Evolutionary conservation across 2,329 filamentous ascomycete genomes (phyloP), one percentile per base, ranked within the genome.

Genomic region (Ilyonectria destructans): DNA sequence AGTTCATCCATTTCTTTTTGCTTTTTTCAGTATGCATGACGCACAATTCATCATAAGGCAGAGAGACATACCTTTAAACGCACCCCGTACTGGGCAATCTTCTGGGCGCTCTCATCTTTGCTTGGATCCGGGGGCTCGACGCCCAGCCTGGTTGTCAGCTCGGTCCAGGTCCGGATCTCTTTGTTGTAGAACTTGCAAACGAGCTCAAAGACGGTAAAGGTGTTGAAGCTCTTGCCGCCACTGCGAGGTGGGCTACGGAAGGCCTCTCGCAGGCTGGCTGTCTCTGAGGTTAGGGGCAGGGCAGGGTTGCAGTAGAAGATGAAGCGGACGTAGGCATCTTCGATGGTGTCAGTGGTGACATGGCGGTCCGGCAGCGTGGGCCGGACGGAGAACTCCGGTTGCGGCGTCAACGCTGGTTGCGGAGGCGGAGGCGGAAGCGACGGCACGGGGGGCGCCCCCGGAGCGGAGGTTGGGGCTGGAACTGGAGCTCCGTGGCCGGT

Each of bases 31-130:
- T 33, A 49, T 60, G n/a, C 40, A 26, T 59, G 51, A 23, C 51
- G 15, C 9, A 33, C 9, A 5, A 35, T 17, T n/a, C 45, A 56
- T 6, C 31, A 31, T 46, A 57, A 56, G 13, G 52, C 35, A 31
- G 21, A 31, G 21, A 37, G 48, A 58, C 72, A 69, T 67, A 95
- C 93, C 89, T 98, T 98, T 65, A 98, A 84, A 66, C 95, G 89
- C 54, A 98, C 95, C 49, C 94, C 94, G 84, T 97, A 98, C 80
- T 98, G 95, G 79, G 97, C 94, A 65, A 98, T 92, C 80, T 97
- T 97, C 78, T 98, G 96, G 2, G 93, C 91, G 79, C 94, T 97
- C 82, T 97, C 93, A 29, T 94, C 93, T 79, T 96, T 96, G 67
- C 92, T 90, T 26, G 90, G 85, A 67, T 94, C 92, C 2, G 95